Conservation (phyloP, 2,329 filamentous ascomycete species). For the Zarea fungicola region DNA sequence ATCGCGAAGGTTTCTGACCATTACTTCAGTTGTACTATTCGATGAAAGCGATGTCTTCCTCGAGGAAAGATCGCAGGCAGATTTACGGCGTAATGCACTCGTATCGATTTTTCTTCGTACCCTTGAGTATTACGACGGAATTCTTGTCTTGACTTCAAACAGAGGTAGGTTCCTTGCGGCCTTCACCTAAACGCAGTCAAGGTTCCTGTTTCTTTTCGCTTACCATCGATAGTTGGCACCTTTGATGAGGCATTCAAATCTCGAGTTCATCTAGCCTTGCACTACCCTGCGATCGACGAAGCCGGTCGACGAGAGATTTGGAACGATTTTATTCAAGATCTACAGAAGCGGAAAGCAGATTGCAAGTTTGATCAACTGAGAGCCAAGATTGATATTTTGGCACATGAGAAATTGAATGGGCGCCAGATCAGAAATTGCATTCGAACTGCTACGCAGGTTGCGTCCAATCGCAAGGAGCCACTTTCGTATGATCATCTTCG, state of each 20-base stretch:
- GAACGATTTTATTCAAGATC: slow-evolving; percentile 25
- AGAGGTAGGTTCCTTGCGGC: slow-evolving; percentile 25
- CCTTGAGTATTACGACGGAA: slow-evolving; percentile 31
- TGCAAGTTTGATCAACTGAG: slow-evolving; percentile 18
- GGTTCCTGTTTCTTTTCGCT: no score
- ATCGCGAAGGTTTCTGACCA: no score
- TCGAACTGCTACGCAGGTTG: slow-evolving; percentile 24
- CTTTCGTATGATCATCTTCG: neutral
- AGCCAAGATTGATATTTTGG: slow-evolving; percentile 24
- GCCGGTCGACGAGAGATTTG: slow-evolving; percentile 23
- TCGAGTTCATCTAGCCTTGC: slow-evolving; percentile 29
- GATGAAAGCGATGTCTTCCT: slow-evolving; percentile 27
- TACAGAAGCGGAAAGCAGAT: slow-evolving; percentile 9
- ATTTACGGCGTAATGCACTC: slow-evolving; percentile 22
- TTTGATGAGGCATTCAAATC: slow-evolving; percentile 34
- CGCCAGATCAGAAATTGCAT: slow-evolving; percentile 37
- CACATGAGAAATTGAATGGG: slow-evolving; percentile 33
- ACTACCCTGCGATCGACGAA: slow-evolving; percentile 24
- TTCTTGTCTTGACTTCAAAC: slow-evolving; percentile 32
- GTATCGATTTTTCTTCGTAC: slow-evolving; percentile 29
- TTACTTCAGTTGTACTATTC: no score
- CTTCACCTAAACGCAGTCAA: no score
- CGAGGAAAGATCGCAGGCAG: slow-evolving; percentile 17
- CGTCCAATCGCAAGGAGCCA: neutral
- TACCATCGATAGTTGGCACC: no score